Base-by-base conservation (phyloP, 768 basidiomycete species). In the Nidularia pulvinata region DNA sequence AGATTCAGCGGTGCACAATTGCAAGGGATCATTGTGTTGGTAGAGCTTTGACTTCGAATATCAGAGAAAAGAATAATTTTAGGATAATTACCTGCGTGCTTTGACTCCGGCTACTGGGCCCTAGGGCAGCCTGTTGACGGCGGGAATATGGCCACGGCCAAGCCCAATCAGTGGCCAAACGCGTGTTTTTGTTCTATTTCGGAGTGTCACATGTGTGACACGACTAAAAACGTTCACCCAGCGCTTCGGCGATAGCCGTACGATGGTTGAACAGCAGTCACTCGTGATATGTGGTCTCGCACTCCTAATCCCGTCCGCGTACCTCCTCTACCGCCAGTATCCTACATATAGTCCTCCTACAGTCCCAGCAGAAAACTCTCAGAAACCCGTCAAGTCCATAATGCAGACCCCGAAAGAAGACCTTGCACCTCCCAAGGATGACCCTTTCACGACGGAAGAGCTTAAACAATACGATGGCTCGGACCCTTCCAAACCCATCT, bases 381-480 rank as follows among this genome's bases (percentile, higher is more conserved):
- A 61, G 49, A 68, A 68, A 56, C 58, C 62, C 6, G 53, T 71
- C 7, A 87, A 82, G 67, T 77, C 82, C 25, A 81, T 92, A 66
- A 91, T 92, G 89, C 88, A 90, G 64, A 64, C 88, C 7, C 73
- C 86, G 25, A 68, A 75, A 61, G 68, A 66, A 5, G 83, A 89
- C 62, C 79, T 91, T 37, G 73, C 72, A 11, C 82, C 87, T 1
- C 91, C 93, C 16, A 90, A 91, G 68, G 75, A 88, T 58, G 88
- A 93, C 65, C 88, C 90, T 0, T 91, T 84, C 73, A 88, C 91
- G 0, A 76, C 77, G 13, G 80, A 81, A 56, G 69, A 90, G 58
- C 77, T 98, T 55, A 84, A 78, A 37, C 57, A 77, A 61, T 94
- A 77, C 66, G 84, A 95, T 68, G 95, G 95, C 14, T 72, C 76